These are phyloP conservation scores for Leptographium flavum DNA, from an alignment of 2,329 filamentous ascomycete species.

Conservation along the genomic window DNA sequence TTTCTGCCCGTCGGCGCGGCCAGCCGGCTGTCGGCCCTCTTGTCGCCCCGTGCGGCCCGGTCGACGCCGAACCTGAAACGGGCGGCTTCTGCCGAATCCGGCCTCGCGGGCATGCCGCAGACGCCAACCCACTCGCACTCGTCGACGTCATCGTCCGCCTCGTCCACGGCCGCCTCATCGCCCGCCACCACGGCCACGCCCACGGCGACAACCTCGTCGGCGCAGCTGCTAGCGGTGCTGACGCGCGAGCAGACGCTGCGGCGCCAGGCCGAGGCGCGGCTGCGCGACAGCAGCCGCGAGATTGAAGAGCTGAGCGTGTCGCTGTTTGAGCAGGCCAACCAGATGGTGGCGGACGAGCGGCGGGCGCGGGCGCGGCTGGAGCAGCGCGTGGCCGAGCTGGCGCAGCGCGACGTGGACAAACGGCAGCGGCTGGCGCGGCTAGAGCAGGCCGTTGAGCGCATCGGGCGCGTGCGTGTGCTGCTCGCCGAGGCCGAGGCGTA, in stretches of 20 bases:
- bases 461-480: constrained; percentile 54
- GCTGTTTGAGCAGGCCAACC: constrained; percentile 71
- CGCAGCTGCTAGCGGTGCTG: constrained; percentile 49
- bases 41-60: constrained; percentile 27
- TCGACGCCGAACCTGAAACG: constrained; percentile 25
- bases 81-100: constrained; percentile 2
- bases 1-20: constrained; percentile 31
- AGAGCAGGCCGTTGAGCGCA: constrained; percentile 55
- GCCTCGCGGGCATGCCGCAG: constrained; percentile 10
- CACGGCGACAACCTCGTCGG: constrained; percentile 13
- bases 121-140: constrained; percentile 8
- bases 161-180: constrained; percentile 5
- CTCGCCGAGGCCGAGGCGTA: constrained; percentile 18
- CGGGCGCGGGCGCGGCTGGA: constrained; percentile 57
- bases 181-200: constrained; percentile 4
- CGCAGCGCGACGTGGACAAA: constrained; percentile 58
- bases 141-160: constrained; percentile 5
- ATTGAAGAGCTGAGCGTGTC: constrained; percentile 64
- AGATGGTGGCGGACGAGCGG: constrained; percentile 72
- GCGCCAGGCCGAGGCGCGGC: constrained; percentile 51
- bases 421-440: constrained; percentile 51
- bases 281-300: constrained; percentile 54
- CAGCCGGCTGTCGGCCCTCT: constrained; percentile 28
- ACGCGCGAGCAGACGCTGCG: constrained; percentile 53
- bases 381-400: constrained; percentile 53